Base-by-base conservation (phyloP, 108 stramenopile species). In the Mediolabrus comicus region DNA sequence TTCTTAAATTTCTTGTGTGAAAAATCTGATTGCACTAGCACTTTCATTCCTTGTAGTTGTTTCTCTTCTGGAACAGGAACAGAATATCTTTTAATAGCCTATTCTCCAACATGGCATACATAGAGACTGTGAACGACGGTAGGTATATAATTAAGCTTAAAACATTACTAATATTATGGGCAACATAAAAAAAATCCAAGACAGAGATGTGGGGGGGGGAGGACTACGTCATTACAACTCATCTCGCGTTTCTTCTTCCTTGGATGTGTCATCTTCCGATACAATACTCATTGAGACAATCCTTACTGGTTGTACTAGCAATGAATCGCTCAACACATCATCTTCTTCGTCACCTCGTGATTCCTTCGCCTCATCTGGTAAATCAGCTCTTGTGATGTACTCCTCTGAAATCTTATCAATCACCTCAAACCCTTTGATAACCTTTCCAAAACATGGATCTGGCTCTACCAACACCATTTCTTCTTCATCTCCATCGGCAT, bases 361-460 rank as follows among this genome's bases (percentile, higher is more conserved):
- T 16, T 70, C 53, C 0, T 32, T 46, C 24, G 39, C 28, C 31
- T 69, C 41, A 12, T 34, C 53, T n/a, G 77, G 77, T 39, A 78
- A 60, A 24, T 35, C 16, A 49, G 52, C 58, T 64, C 69, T 61
- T 7, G 77, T 78, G 14, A 78, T 41, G 29, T 64, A 62, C 46
- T 57, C 36, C 36, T 49, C 32, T 0, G 86, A 80, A 27, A 86
- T 81, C 28, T 59, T 58, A 70, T 89, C 87, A 8, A 91, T 77
- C 2, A 79, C 71, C 14, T 90, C 85, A 53, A 85, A 79, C 13
- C 92, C 92, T 19, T 79, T 39, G 1, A 94, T 61, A 11, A 95
- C 90, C 55, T 84, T 91, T 17, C 89, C 97, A 85, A 98, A 98
- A 67, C 96, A 96, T 3, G 94, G 86, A 86, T 98, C 96, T 10